A percentile compares a stretch with the other conserved stretches of the same genome.
Evolutionary conservation across 768 basidiomycete species (phyloP).

Genomic region (Lentinula edodes): DNA sequence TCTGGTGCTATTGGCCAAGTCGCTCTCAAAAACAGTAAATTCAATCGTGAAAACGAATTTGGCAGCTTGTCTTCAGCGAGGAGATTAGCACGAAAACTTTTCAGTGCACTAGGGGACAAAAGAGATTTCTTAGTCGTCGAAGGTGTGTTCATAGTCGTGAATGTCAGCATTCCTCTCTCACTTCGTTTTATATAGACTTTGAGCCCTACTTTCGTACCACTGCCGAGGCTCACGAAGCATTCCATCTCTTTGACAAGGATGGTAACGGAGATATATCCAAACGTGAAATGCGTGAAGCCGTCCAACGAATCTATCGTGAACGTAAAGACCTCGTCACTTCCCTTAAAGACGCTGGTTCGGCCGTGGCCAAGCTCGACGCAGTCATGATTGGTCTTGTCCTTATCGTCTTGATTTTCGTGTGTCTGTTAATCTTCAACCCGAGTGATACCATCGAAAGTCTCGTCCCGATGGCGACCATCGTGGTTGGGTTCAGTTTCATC

Average conservation of each 20-base stretch:
- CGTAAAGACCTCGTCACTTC: conserved; percentile 66
- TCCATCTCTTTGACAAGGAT: conserved; percentile 71
- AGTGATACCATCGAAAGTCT: conserved; percentile 62
- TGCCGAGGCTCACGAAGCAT: conserved; percentile 72
- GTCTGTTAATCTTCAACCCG: conserved; percentile 70
- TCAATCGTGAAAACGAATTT: conserved; percentile 50
- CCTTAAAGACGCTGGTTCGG: conserved; percentile 72
- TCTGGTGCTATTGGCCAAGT: conserved; percentile 67
- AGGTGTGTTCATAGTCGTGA: conserved; percentile 31
- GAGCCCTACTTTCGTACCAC: conserved; percentile 69
- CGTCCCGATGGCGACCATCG: conserved; percentile 73
- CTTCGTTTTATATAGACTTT: conserved; percentile 47
- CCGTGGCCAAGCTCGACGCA: conserved; percentile 73
- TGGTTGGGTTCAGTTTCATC: conserved; percentile 81
- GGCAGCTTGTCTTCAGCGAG: conserved; percentile 59
- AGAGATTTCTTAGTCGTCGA: conserved; percentile 61
- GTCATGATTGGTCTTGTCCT: conserved; percentile 59
- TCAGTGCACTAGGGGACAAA: conserved; percentile 52
- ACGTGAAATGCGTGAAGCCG: conserved; percentile 77
- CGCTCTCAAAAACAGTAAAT: conserved; percentile 60
- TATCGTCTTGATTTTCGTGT: conserved; percentile 58
- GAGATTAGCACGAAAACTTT: conserved; percentile 63
- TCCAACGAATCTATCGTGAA: conserved; percentile 75
- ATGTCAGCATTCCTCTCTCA: not conserved
- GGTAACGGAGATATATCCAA: conserved; percentile 79